Base-by-base conservation (phyloP, 805 yeast genomes). In the Candida koratica region DNA sequence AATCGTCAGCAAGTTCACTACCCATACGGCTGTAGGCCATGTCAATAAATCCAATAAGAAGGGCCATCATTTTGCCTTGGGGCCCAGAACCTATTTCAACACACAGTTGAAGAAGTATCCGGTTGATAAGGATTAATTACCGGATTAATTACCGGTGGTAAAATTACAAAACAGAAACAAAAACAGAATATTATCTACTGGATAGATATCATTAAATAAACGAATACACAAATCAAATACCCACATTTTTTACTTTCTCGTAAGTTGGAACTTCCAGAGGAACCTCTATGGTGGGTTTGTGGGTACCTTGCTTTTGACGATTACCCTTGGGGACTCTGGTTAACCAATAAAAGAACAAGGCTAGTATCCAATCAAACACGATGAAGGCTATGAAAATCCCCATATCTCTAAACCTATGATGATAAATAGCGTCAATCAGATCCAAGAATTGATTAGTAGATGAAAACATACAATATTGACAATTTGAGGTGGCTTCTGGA, bases 291-390 rank as follows among this genome's bases (percentile, higher is more conserved):
- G n/a, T n/a, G n/a, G n/a, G 26, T 20, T 27, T 8, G 9, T 8
- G 6, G 7, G 23, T 14, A 4, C 27, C 29, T 14, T 32, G 26
- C 36, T 36, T 36, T 25, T 32, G 30, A 16, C 36, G 30, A 9
- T 17, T 25, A 22, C 71, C 74, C 71, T 81, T 81, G 37, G 93
- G 93, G 42, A 83, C 90, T 69, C 93, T 75, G 9, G 79, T 75
- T 17, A 76, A 52, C 81, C 84, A 79, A 68, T 81, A 71, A 43
- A 69, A 49, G 41, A 53, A 39, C 6, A 61, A 42, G 10, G 69
- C 52, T 2, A 54, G 37, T 11, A 61, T 25, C 25, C 64, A 52
- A 43, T 67, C 62, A 38, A 64, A 46, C 9, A 46, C 60, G 41
- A 63, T 60, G 44, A 60, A 67, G 4, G 55, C 51, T 36, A 64